Evolutionary conservation across 2,329 filamentous ascomycete genomes (phyloP), one percentile per base, ranked within the genome.

Genomic region (Lachnellula hyalina): DNA sequence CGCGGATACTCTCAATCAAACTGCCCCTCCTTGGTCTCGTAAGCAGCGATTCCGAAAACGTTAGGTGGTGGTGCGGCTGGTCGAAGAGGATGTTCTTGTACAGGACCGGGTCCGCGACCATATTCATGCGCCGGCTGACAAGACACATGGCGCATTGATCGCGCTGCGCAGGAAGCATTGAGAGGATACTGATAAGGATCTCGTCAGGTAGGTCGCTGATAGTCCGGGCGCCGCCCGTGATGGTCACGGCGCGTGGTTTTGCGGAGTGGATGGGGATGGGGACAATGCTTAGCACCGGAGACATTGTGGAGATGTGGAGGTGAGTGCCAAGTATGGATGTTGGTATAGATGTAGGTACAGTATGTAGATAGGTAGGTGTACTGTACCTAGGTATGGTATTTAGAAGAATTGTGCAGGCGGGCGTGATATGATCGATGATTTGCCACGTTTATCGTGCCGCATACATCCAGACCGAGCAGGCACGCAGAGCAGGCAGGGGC

Each of bases 71-170:
- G 59, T 77, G 73, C 0, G 76, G 75, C 32, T 70, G 72, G 38
- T 75, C 68, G 67, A 78, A 79, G 21, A 70, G 71, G 2, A 78
- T 73, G 4, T 69, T 74, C 61, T 74, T 72, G 66, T 79, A 77
- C 21, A 79, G 68, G 8, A 78, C 67, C 3, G 74, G 72, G 60
- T 78, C 76, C 58, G 74, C 74, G 21, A 78, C 63, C 46, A 65
- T 64, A 58, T 79, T 76, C 59, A 74, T 73, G 23, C 65, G 67
- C 50, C 70, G 70, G 64, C 71, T 77, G 40, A 77, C 67, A 11
- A 71, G 69, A 35, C 74, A 77, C 25, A 77, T 70, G 61, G 61
- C 71, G 68, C 74, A 75, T 34, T 78, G 70, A 60, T 75, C 74
- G 59, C 66, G 69, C 51, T 70, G 69, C 14, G 70, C 69, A 12